A percentile compares a stretch with the other conserved stretches of the same genome.
phyloP scores from a whole-genome alignment of 2,329 filamentous ascomycete species.

The Phyllosticta ampelicida region DNA sequence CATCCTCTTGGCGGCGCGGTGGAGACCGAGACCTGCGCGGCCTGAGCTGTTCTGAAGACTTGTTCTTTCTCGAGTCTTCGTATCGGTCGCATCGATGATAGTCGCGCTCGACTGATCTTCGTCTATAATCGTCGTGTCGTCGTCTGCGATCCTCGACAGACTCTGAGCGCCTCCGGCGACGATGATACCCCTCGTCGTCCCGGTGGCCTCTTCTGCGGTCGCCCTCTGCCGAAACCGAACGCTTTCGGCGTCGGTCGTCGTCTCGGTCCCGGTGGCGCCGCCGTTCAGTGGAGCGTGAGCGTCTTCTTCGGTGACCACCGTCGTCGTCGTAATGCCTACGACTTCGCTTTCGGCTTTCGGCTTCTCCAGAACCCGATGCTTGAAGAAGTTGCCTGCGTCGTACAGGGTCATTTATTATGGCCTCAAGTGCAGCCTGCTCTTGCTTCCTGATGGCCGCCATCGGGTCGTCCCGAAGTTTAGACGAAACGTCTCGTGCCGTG shows the following conservation, averaged over 20 bases:
- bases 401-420: constrained; percentile 68
- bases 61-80: neutral
- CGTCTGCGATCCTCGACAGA: neutral
- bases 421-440: constrained; percentile 43
- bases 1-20: constrained; percentile 14
- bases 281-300: constrained; percentile 11
- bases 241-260: neutral
- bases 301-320: constrained; percentile 8
- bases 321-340: constrained; percentile 19
- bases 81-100: neutral
- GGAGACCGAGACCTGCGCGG: neutral
- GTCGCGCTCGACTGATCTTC: neutral
- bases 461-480: constrained; percentile 84
- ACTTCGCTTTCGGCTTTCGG: constrained; percentile 11
- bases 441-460: constrained; percentile 87
- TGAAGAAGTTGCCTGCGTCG: constrained; percentile 55
- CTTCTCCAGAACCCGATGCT: constrained; percentile 14
- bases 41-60: neutral
- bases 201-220: constrained; percentile 17
- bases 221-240: neutral
- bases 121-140: neutral
- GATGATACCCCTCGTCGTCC: constrained; percentile 23
- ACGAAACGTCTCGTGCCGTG: constrained; percentile 64
- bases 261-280: constrained; percentile 21
- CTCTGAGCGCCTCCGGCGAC: neutral